A percentile compares a stretch with the other conserved stretches of the same genome.
phyloP scores from a whole-genome alignment of 1,284 basidiomycete species.

The Tilletia setariae region DNA sequence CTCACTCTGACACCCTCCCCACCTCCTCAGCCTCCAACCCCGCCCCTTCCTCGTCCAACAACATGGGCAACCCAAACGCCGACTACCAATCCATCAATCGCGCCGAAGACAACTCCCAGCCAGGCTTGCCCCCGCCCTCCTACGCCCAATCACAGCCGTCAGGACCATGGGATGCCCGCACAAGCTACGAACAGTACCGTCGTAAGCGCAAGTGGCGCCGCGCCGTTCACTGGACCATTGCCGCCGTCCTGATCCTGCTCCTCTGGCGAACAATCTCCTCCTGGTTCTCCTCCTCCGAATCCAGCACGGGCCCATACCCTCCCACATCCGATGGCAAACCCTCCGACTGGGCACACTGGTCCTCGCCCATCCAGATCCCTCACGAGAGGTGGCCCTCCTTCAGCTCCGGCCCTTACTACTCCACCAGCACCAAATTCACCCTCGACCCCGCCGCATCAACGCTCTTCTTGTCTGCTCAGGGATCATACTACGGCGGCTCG shows the following conservation, averaged over 20 bases:
- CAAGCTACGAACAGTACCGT: not conserved
- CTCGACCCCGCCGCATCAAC: slow-evolving; percentile 1
- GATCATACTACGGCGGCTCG: not conserved
- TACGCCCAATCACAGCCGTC: not conserved
- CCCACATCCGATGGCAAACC: not conserved
- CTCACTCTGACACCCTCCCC: not conserved
- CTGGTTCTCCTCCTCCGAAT: not conserved
- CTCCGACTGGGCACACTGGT: slow-evolving; percentile 14
- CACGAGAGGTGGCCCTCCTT: not conserved
- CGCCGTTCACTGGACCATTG: slow-evolving; percentile 2
- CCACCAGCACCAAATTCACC: slow-evolving; percentile 4
- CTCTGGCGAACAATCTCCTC: not conserved
- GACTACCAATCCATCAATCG: slow-evolving; percentile 8
- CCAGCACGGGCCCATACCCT: slow-evolving; percentile 4
- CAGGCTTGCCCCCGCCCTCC: not conserved
- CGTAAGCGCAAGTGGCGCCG: not conserved
- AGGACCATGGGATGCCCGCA: not conserved
- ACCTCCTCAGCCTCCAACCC: not conserved
- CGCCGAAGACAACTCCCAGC: not conserved
- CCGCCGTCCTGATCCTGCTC: not conserved
- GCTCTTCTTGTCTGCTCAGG: slow-evolving; percentile 2
- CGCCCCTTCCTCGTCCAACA: not conserved
- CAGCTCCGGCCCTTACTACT: not conserved
- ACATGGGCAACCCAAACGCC: not conserved
- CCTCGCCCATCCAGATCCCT: not conserved